Evolutionary conservation across 257 asterid genomes (phyloP), one percentile per base, ranked within the genome.

Genomic region (Anisodus acutangulus): DNA sequence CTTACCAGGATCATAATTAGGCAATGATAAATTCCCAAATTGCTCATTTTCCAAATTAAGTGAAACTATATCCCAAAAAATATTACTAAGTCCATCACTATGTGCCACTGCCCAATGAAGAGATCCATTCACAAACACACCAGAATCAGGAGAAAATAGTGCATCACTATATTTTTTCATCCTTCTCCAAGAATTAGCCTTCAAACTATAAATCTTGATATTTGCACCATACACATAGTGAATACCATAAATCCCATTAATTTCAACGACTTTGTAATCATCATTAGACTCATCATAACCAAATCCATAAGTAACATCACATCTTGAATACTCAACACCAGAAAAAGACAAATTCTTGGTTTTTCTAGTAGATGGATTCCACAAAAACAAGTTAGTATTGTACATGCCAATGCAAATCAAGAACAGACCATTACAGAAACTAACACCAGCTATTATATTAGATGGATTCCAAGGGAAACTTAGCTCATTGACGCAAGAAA

Each of bases 241-340:
- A 62, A 55, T 7, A 3, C 69, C 88, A 74, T 59, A 66, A 74
- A 4, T 81, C 5, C 85, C 85, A 84, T 76, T 86, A 64, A 92
- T 26, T 9, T 90, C 87, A 13, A 92, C 84, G 69, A 92, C 91
- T 84, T 92, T 90, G 35, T 90, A 92, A 85, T 91, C 94, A 71
- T 84, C 91, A n/a, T 39, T 78, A 2, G 41, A 41, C 83, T 85
- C 91, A 41, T 87, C 69, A 26, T 45, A 90, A 74, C 96, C 93
- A 82, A 91, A 89, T 1, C 92, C 94, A 86, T 70, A 90, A 2
- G 79, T 41, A 68, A 84, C 58, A 60, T 86, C 86, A 67, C 81
- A 87, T 0, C 88, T 87, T 4, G 49, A 81, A 19, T 43, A 74
- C 11, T 62, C 60, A 13, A 72, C 80, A 12, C 54, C 55, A 19